Evolutionary conservation across 192 early-diverging fungal genomes (phyloP).

Genomic region (Entomortierella lignicola): DNA sequence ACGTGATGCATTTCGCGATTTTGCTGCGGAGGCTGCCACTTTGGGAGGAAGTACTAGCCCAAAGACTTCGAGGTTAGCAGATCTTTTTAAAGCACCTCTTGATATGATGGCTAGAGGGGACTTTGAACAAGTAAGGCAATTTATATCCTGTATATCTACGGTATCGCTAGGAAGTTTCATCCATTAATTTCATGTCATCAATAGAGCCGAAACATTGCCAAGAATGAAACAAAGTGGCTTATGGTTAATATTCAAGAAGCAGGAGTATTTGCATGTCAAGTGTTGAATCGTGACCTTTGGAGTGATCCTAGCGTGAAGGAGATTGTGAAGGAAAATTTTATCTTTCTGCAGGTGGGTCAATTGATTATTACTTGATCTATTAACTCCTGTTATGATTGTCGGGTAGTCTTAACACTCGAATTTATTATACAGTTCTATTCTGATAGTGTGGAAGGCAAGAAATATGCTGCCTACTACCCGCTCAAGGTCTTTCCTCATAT

Average conservation of each 20-base stretch:
- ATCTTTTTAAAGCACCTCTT: constrained; percentile 87
- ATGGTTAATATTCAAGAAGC: constrained; percentile 89
- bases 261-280: constrained; percentile 87
- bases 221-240: constrained; percentile 78
- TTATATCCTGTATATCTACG: neutral
- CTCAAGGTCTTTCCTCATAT: constrained; percentile 82
- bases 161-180: neutral
- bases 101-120: constrained; percentile 86
- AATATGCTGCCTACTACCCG: constrained; percentile 81
- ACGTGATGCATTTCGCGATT: constrained; percentile 73
- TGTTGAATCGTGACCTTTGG: constrained; percentile 96
- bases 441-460: constrained; percentile 75
- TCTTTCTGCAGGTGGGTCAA: constrained; percentile 81
- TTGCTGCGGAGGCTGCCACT: constrained; percentile 71
- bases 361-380: neutral
- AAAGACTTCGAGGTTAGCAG: constrained; percentile 69
- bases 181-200: too few relatives aligned
- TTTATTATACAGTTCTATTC: constrained; percentile 51
- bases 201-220: constrained; percentile 74
- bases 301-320: constrained; percentile 81
- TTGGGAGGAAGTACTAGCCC: constrained; percentile 61
- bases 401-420: neutral
- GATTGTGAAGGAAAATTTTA: constrained; percentile 80
- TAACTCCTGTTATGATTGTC: neutral
- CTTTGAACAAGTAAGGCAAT: constrained; percentile 69